These are phyloP conservation scores for Verticillium alfalfae DNA, from an alignment of 2,329 filamentous ascomycete genomes.

Conservation along the genomic window DNA sequence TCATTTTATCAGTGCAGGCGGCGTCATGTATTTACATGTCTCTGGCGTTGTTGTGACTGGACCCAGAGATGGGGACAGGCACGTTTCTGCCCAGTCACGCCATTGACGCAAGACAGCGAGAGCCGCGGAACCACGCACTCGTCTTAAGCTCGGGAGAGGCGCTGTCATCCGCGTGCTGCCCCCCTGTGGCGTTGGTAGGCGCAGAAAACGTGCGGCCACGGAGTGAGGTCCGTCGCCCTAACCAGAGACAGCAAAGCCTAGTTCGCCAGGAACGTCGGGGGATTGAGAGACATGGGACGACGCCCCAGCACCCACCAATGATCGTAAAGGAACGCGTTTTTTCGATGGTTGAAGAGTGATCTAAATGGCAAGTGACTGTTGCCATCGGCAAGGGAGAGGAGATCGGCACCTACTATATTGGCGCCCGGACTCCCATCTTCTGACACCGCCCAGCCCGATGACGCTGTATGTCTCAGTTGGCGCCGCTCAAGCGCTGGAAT, in stretches of 20 bases:
- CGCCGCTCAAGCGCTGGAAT: background rate
- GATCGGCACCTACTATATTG: background rate
- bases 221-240: background rate
- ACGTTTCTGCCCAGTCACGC: background rate
- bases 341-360: background rate
- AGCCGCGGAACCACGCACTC: background rate
- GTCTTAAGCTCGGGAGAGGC: background rate
- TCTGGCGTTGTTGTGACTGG: background rate
- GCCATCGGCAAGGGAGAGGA: background rate
- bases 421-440: background rate
- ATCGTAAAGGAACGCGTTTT: background rate
- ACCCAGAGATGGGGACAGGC: background rate
- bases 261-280: background rate
- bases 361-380: background rate
- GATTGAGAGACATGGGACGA: background rate
- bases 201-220: background rate
- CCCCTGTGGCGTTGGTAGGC: background rate
- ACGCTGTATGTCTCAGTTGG: background rate
- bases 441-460: background rate
- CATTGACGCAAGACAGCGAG: background rate
- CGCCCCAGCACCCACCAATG: background rate
- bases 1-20: too few species aligned
- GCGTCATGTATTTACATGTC: background rate
- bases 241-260: background rate
- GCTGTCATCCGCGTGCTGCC: background rate